Evolutionary conservation across 148 eudicot genomes (phyloP).

Genomic region (Limonium bicolor): DNA sequence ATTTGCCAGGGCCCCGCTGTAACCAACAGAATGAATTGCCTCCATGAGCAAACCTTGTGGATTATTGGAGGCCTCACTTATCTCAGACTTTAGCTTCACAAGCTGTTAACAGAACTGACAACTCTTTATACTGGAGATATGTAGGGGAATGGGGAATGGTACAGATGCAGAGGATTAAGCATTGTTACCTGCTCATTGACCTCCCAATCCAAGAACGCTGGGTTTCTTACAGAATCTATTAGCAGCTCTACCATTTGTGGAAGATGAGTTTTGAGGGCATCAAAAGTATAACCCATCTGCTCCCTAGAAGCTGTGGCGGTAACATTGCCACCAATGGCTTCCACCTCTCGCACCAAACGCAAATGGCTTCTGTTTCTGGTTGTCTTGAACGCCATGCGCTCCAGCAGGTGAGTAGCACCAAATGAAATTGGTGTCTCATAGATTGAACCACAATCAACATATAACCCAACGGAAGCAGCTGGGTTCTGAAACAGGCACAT

Average conservation of each 20-base stretch:
- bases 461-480: constrained; percentile 67
- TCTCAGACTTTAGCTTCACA: constrained; percentile 50
- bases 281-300: constrained; percentile 57
- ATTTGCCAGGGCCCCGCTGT: constrained; percentile 50
- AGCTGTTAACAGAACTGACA: constrained; percentile 25
- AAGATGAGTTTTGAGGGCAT: not conserved
- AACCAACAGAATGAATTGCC: constrained; percentile 85
- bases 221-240: constrained; percentile 77
- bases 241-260: constrained; percentile 68
- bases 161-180: not conserved
- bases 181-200: constrained; percentile 68
- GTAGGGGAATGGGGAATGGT: not conserved
- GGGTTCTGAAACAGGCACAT: constrained; percentile 37
- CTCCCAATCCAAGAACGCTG: constrained; percentile 90
- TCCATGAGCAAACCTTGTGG: constrained; percentile 65
- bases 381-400: not conserved
- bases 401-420: constrained; percentile 48
- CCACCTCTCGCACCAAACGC: constrained; percentile 1
- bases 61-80: constrained; percentile 53
- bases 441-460: constrained; percentile 62
- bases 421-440: constrained; percentile 51
- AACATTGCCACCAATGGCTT: not conserved
- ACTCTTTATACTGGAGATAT: not conserved
- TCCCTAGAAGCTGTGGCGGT: constrained; percentile 35
- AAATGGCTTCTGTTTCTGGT: not conserved